Evolutionary conservation across 2,329 filamentous ascomycete species (phyloP).

Genomic region (Helicocarpus griseus): DNA sequence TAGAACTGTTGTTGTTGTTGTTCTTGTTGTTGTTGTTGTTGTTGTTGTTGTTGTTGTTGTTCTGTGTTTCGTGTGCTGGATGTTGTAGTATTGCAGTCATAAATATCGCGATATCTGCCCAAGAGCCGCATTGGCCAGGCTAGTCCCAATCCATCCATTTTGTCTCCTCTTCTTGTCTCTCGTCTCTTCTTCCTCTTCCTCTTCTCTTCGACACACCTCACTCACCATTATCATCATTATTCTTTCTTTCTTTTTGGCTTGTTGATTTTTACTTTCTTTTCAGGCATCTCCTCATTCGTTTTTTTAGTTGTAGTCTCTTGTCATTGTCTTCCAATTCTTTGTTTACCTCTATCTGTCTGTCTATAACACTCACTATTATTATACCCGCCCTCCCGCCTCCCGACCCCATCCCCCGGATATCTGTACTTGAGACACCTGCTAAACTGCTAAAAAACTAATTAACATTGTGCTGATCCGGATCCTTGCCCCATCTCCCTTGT

Average conservation of each 20-base stretch:
- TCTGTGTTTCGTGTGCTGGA: too few species aligned
- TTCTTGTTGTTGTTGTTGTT: too few species aligned
- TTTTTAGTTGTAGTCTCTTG: too few species aligned
- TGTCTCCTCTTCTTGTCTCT: neutral
- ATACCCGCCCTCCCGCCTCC: neutral
- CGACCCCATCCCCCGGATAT: neutral
- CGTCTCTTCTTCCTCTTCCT: slow-evolving; percentile 3
- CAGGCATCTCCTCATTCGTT: neutral
- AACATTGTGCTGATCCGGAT: neutral
- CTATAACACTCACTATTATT: neutral
- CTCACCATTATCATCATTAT: neutral
- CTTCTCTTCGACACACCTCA: too few species aligned
- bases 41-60: too few species aligned
- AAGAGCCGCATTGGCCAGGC: neutral
- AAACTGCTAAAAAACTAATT: too few species aligned
- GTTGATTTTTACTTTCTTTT: slow-evolving; percentile 3
- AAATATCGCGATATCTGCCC: too few species aligned
- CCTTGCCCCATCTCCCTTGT: neutral
- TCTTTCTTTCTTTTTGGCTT: slow-evolving; percentile 1
- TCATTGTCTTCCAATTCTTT: neutral
- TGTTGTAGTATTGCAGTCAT: too few species aligned
- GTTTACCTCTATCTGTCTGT: slow-evolving; percentile 2
- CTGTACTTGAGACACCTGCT: neutral
- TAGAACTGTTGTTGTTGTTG: too few species aligned
- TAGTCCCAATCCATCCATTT: neutral